Percentiles rank a stretch among this genome's conserved stretches.
These are phyloP conservation scores for Saraca asoca DNA, from an alignment of 331 rosid species.

Conservation along the genomic window DNA sequence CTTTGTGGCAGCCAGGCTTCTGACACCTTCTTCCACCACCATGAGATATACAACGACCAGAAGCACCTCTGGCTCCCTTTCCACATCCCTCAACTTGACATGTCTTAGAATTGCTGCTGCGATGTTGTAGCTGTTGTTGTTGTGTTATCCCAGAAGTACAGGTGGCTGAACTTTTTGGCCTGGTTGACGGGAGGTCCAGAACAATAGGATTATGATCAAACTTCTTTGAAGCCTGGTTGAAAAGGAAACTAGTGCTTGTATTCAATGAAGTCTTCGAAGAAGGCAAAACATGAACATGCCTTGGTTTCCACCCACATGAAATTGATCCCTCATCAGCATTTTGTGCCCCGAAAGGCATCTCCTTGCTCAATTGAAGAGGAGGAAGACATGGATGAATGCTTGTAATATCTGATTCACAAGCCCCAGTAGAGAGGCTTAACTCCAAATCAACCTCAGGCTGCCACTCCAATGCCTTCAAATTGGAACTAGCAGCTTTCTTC, in stretches of 20 bases:
- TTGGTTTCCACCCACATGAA: slow-evolving; percentile 56
- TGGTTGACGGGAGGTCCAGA: slow-evolving; percentile 54
- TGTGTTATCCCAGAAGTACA: slow-evolving; percentile 71
- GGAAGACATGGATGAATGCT: slow-evolving; percentile 46
- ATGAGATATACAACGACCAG: slow-evolving; percentile 91
- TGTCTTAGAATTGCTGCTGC: slow-evolving; percentile 60
- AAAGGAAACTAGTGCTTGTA: slow-evolving; percentile 40
- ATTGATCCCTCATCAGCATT: slow-evolving; percentile 68
- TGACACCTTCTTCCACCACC: slow-evolving; percentile 98
- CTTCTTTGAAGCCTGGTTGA: slow-evolving; percentile 49
- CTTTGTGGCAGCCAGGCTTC: slow-evolving; percentile 85
- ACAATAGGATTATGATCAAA: slow-evolving; percentile 42
- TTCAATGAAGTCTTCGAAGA: slow-evolving; percentile 38
- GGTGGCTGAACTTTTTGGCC: slow-evolving; percentile 76
- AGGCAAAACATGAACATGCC: slow-evolving; percentile 27
- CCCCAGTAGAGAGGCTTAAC: slow-evolving; percentile 76
- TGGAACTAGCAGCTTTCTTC: slow-evolving; percentile 49
- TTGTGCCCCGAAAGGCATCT: slow-evolving; percentile 48
- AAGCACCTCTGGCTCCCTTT: slow-evolving; percentile 95
- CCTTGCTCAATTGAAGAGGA: slow-evolving; percentile 52
- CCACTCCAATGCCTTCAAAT: slow-evolving; percentile 43
- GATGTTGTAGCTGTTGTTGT: slow-evolving; percentile 49
- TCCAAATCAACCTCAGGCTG: slow-evolving; percentile 72
- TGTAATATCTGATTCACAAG: slow-evolving; percentile 74
- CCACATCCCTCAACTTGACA: slow-evolving; percentile 92